Percentiles rank a stretch among this genome's conserved stretches.
These are phyloP conservation scores for Boletus patriciae DNA, from an alignment of 768 basidiomycete genomes.

Conservation along the genomic window DNA sequence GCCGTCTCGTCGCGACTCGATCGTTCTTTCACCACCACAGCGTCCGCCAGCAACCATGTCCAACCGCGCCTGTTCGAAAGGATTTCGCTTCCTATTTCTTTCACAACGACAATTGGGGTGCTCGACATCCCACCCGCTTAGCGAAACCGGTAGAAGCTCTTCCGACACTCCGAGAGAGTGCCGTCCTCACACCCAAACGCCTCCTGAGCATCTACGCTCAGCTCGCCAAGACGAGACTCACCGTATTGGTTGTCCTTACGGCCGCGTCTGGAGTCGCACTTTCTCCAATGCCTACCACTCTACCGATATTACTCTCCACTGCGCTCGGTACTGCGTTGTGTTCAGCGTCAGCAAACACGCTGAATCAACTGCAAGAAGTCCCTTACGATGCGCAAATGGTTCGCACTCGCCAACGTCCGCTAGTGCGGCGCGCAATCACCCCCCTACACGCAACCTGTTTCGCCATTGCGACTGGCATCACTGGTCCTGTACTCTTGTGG, in stretches of 20 bases:
- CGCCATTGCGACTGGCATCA: slow-evolving; percentile 70
- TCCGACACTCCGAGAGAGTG: slow-evolving; percentile 36
- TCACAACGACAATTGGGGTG: slow-evolving; percentile 56
- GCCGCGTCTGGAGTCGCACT: slow-evolving; percentile 92
- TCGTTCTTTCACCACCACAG: slow-evolving; percentile 8
- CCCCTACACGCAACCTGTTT: slow-evolving; percentile 84
- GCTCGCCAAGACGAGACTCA: slow-evolving; percentile 83
- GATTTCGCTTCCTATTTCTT: slow-evolving; percentile 60
- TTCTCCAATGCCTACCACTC: slow-evolving; percentile 80
- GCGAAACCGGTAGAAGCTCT: slow-evolving; percentile 17
- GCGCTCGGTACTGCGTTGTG: slow-evolving; percentile 89
- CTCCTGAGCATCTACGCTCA: slow-evolving; percentile 72
- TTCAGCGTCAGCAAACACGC: slow-evolving; percentile 88
- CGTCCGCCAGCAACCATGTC: background rate
- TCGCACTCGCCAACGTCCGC: slow-evolving; percentile 82
- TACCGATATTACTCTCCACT: slow-evolving; percentile 83
- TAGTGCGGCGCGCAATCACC: slow-evolving; percentile 81
- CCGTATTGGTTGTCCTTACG: slow-evolving; percentile 80
- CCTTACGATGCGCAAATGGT: slow-evolving; percentile 98
- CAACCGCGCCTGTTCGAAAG: slow-evolving; percentile 22
- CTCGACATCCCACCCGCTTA: slow-evolving; percentile 15
- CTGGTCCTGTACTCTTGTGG: slow-evolving; percentile 77
- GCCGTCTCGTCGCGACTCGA: slow-evolving; percentile 3
- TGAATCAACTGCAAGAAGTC: slow-evolving; percentile 93
- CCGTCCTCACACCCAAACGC: slow-evolving; percentile 47